Conservation (phyloP, 257 asterid genomes). For the Solanum pennellii region DNA sequence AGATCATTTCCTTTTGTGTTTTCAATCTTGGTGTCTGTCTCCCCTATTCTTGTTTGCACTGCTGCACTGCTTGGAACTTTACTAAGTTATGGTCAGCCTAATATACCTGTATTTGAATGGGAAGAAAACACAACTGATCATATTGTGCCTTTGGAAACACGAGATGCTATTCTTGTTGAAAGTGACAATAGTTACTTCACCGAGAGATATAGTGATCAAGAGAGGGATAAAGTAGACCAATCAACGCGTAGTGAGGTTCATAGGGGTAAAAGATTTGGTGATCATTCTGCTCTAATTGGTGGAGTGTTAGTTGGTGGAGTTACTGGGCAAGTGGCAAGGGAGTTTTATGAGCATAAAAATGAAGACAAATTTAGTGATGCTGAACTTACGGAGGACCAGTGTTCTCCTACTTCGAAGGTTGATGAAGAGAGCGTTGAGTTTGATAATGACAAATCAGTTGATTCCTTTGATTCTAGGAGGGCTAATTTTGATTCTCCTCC, state of each 20-base stretch:
- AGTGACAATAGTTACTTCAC: constrained; percentile 13
- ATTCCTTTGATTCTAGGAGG: constrained; percentile 1
- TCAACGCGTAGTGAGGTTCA: constrained; percentile 8
- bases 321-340: constrained; percentile 7
- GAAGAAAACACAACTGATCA: constrained; percentile 30
- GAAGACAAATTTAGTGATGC: constrained; percentile 9
- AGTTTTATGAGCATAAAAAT: neutral
- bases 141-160: constrained; percentile 20
- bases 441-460: neutral
- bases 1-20: constrained; percentile 65
- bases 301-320: constrained; percentile 29
- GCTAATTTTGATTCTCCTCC: constrained; percentile 24
- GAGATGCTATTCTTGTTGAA: constrained; percentile 25
- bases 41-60: constrained; percentile 82
- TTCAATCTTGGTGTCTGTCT: constrained; percentile 57
- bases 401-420: neutral
- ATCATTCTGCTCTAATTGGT: constrained; percentile 20
- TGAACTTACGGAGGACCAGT: constrained; percentile 12
- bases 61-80: constrained; percentile 80
- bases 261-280: constrained; percentile 22
- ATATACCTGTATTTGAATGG: constrained; percentile 52
- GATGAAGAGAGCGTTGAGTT: neutral
- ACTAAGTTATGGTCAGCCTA: constrained; percentile 71
- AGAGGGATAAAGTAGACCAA: constrained; percentile 13
- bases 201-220: constrained; percentile 31